Conservation (phyloP, 1,139 yeast genomes). For the Magnusiomyces suaveolens region DNA sequence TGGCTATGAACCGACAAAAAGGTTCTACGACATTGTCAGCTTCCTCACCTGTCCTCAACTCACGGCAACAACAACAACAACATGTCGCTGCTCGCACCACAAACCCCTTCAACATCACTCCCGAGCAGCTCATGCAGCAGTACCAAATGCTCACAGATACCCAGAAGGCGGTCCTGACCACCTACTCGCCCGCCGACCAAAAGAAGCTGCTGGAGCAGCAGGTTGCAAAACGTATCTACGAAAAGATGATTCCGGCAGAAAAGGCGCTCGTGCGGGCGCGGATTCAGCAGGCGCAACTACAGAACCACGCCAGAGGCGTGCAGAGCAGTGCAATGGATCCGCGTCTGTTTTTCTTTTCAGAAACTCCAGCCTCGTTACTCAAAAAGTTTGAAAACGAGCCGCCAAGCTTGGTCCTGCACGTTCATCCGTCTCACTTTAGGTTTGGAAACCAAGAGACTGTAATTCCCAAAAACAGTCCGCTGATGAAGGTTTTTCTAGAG, state of each 20-base stretch:
- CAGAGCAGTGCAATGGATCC: not conserved
- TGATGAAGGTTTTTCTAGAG: constrained; percentile 61
- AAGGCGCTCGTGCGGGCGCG: constrained; percentile 8
- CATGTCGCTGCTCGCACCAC: not conserved
- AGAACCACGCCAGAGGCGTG: not conserved
- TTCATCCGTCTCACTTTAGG: constrained; percentile 80
- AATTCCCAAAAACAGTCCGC: constrained; percentile 72
- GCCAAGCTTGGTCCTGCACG: constrained; percentile 79
- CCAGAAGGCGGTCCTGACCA: not conserved
- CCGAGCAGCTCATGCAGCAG: constrained; percentile 1
- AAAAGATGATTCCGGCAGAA: not conserved
- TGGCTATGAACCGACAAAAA: not conserved
- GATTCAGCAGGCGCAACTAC: not conserved
- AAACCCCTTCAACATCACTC: not conserved
- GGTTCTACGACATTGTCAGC: not conserved
- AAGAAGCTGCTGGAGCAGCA: not conserved
- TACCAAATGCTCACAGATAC: constrained; percentile 1
- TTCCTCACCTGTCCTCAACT: not conserved
- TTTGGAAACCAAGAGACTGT: constrained; percentile 71
- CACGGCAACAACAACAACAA: not conserved
- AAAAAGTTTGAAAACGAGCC: constrained; percentile 69
- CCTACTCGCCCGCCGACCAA: not conserved
- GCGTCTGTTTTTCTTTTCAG: constrained; percentile 34
- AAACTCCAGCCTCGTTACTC: constrained; percentile 64
- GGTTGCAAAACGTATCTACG: not conserved